Conservation (phyloP, 2,329 filamentous ascomycete genomes). For the Fusarium sublunatum region DNA sequence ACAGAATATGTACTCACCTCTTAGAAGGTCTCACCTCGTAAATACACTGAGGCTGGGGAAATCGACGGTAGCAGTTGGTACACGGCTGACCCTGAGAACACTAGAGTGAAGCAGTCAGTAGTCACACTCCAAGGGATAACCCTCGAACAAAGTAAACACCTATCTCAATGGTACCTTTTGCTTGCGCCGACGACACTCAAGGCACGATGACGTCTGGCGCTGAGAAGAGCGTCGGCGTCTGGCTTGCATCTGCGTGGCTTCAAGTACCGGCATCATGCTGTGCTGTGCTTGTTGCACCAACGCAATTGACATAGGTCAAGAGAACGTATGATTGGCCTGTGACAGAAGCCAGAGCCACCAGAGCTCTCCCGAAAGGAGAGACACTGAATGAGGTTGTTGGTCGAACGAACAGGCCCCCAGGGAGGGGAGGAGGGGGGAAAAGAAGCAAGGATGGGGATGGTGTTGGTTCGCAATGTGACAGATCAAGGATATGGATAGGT, state of each 20-base stretch:
- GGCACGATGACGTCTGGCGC: constrained; percentile 57
- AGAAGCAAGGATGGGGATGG: constrained; percentile 1
- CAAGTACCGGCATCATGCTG: constrained; percentile 33
- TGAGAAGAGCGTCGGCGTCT: constrained; percentile 38
- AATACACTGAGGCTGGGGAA: constrained; percentile 63
- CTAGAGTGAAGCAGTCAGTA: constrained; percentile 48
- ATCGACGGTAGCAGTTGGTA: constrained; percentile 64
- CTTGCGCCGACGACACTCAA: constrained; percentile 63
- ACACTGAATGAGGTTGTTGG: constrained; percentile 27
- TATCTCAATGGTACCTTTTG: constrained; percentile 59
- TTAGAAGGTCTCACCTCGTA: constrained; percentile 52
- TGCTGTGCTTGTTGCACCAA: constrained; percentile 15
- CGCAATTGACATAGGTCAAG: constrained; percentile 3
- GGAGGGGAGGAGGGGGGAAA: constrained; percentile 15
- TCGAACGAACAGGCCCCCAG: constrained; percentile 9
- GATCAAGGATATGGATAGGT: background rate
- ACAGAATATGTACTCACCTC: constrained; percentile 21
- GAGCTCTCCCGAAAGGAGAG: constrained; percentile 5
- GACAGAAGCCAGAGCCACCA: background rate
- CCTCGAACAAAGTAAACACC: no score
- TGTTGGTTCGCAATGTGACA: constrained; percentile 17
- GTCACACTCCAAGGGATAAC: background rate
- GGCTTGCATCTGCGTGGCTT: constrained; percentile 36
- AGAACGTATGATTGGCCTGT: constrained; percentile 12
- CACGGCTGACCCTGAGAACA: constrained; percentile 67